phyloP scores from a whole-genome alignment of 192 early-diverging fungal species.

The Gorgonomyces haynaldii region DNA sequence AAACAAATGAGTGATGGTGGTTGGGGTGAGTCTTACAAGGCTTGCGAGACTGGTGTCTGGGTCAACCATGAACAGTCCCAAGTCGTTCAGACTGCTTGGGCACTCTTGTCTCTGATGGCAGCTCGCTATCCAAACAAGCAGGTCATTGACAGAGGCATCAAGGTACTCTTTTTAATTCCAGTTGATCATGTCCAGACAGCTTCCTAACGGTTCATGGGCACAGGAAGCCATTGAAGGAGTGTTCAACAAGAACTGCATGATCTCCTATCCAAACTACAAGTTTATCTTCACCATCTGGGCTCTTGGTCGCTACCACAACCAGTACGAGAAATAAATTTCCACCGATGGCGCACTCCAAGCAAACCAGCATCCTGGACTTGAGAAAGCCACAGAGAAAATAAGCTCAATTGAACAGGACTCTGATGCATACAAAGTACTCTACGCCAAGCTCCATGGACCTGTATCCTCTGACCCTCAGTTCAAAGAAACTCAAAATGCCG shows the following conservation, averaged over 20 bases:
- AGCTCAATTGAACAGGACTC: too few species aligned
- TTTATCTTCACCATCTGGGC: conserved; percentile 89
- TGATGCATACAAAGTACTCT: too few species aligned
- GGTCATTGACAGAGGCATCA: conserved; percentile 53
- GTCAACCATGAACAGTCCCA: conserved; percentile 62
- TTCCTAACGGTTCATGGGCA: conserved; percentile 83
- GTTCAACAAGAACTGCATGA: conserved; percentile 77
- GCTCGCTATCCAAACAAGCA: conserved; percentile 70
- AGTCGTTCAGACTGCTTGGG: conserved; percentile 87
- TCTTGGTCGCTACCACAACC: conserved; percentile 65
- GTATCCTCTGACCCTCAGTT: too few species aligned
- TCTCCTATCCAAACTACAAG: conserved; percentile 90
- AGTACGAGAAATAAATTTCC: conserved; percentile 41
- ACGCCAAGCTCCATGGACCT: too few species aligned
- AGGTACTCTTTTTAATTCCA: conserved; percentile 26
- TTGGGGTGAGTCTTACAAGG: conserved; percentile 94
- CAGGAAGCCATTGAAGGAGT: conserved; percentile 98
- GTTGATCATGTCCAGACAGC: conserved; percentile 77
- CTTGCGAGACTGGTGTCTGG: conserved; percentile 60
- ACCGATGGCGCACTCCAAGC: too few species aligned
- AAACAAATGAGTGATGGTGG: conserved; percentile 88
- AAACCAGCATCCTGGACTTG: too few species aligned
- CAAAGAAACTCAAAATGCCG: too few species aligned
- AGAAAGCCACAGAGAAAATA: too few species aligned
- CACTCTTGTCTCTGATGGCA: conserved; percentile 76